Base-by-base conservation (phyloP, 176 grass and related monocot species). In the Zea luxurians region DNA sequence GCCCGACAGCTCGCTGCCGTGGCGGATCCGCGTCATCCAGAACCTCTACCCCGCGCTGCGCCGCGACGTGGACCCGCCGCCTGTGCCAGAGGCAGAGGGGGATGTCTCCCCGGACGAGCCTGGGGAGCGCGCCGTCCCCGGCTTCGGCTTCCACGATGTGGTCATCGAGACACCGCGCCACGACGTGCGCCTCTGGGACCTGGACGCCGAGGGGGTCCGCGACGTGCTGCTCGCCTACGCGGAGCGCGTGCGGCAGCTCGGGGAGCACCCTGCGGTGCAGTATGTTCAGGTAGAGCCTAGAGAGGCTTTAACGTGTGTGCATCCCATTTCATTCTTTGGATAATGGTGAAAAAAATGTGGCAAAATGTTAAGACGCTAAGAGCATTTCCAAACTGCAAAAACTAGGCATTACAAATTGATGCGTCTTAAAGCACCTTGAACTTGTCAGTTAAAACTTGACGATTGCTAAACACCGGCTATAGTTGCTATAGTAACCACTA, bases 71-170 rank as follows among this genome's bases (percentile, higher is more conserved):
- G 81, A 85, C 68, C 87, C 87, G 70, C 72, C 75, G 6, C 43
- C 64, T 27, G n/a, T 57, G 38, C 54, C 46, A 11, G 76, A 61
- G 40, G 74, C 13, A 46, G 52, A 10, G 38, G n/a, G 62, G 54
- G 57, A 47, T 7, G 60, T 6, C 2, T 2, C 53, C 53, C 15
- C 15, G 40, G 71, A 27, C n/a, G 68, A 48, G 10, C 83, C 59
- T 17, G 74, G 80, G 54, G 71, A 77, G 52, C 71, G 72, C 67
- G 58, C 58, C 61, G 40, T 99, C 38, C 52, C 44, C 18, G 90
- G 90, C 21, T 99, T 95, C 78, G 96, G 96, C 6, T 93, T 99
- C 88, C 96, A 99, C 64, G 96, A 99, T 55, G 96, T 99, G 78
- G 90, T 99, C 73, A 99, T 99, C 44, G 92, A 99, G 92, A 95